Percentiles rank a stretch among this genome's conserved stretches.
Conservation (phyloP, 306 rosid species). For the Sechiopsis laciniata region DNA sequence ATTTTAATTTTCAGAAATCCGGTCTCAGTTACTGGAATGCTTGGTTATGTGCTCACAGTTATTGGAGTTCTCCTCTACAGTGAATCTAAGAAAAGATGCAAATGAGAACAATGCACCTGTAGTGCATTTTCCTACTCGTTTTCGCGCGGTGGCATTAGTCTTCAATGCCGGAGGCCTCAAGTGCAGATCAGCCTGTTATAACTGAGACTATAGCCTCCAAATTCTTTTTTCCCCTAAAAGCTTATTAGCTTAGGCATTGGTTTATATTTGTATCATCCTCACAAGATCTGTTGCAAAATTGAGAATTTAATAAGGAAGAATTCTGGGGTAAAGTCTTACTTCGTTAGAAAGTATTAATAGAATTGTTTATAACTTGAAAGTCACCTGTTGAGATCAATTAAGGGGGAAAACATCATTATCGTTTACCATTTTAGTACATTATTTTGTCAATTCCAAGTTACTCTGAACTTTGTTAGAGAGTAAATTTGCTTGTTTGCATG, state of each 20-base stretch:
- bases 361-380: conserved; percentile 8
- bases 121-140: conserved; percentile 32
- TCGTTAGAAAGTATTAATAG: conserved; percentile 18
- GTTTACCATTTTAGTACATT: too few relatives aligned
- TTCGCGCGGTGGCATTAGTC: neutral
- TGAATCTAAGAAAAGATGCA: conserved; percentile 98
- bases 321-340: conserved; percentile 44
- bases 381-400: conserved; percentile 7
- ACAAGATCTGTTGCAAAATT: conserved; percentile 52
- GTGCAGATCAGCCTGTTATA: conserved; percentile 26
- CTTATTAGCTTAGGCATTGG: conserved; percentile 27
- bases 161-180: conserved; percentile 4
- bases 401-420: neutral
- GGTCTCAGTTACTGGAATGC: conserved; percentile 97
- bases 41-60: conserved; percentile 87
- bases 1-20: conserved; percentile 92
- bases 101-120: conserved; percentile 42
- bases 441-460: too few relatives aligned
- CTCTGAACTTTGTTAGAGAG: neutral
- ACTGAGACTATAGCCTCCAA: conserved; percentile 19
- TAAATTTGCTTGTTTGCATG: neutral
- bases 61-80: conserved; percentile 87
- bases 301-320: conserved; percentile 53
- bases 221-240: conserved; percentile 35
- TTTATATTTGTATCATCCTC: conserved; percentile 53